Percentiles rank a stretch among this genome's conserved stretches.
Evolutionary conservation across 306 rosid genomes (phyloP).

Genomic region (Dalbergia cultrata): DNA sequence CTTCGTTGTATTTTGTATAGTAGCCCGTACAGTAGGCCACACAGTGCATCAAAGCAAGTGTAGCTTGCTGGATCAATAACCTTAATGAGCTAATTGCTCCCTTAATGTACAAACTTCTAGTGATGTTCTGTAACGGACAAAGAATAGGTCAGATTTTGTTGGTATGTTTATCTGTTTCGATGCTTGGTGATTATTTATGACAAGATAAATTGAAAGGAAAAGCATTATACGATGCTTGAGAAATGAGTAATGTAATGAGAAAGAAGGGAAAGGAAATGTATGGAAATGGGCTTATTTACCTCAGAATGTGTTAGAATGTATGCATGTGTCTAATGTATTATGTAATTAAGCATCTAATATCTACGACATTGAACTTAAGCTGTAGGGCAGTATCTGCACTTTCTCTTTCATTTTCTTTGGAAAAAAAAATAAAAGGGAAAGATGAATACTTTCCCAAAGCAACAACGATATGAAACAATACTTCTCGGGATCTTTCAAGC

Average conservation of each 20-base stretch:
- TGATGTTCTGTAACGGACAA: background rate
- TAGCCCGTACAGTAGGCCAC: background rate
- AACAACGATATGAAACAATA: too few species aligned
- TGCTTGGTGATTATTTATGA: conserved; percentile 20
- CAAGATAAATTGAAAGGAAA: background rate
- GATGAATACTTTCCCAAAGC: too few species aligned
- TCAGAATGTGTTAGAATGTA: too few species aligned
- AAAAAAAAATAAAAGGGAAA: too few species aligned
- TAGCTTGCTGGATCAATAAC: conserved; percentile 19
- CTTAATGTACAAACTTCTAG: conserved; percentile 2
- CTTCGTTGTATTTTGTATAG: conserved; percentile 36
- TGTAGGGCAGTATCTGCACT: too few species aligned
- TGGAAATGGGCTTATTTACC: background rate
- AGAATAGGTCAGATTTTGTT: conserved; percentile 17
- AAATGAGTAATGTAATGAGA: background rate
- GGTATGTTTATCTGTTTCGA: conserved; percentile 4
- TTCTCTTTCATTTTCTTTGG: too few species aligned
- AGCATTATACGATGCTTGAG: background rate
- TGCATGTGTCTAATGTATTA: too few species aligned
- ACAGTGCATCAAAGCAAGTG: conserved; percentile 21
- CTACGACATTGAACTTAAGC: too few species aligned
- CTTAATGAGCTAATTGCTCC: background rate
- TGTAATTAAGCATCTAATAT: too few species aligned
- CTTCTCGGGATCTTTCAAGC: too few species aligned
- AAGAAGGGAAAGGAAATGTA: background rate